Conservation (phyloP, 139 green algal species). For the Coelastrella sp. region DNA sequence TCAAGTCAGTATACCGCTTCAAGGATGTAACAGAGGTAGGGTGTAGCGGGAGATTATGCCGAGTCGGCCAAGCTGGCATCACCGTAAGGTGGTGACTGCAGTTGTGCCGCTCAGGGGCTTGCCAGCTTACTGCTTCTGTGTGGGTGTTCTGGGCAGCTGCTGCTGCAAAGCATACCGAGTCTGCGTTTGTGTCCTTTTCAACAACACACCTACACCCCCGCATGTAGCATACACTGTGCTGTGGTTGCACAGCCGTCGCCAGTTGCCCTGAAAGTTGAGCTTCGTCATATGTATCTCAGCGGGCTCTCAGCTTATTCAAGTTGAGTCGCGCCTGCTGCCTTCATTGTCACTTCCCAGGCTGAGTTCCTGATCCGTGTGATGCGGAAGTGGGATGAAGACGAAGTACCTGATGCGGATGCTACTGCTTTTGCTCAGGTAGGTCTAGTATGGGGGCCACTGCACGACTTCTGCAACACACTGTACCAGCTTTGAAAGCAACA, state of each 20-base stretch:
- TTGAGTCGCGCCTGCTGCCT: background rate
- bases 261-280: background rate
- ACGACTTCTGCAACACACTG: too few species aligned
- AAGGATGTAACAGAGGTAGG: background rate
- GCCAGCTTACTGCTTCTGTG: too few species aligned
- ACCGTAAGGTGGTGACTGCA: background rate
- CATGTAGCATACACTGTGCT: too few species aligned
- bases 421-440: background rate
- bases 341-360: slow-evolving; percentile 8
- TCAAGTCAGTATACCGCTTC: background rate
- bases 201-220: too few species aligned
- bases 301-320: background rate
- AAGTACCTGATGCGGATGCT: slow-evolving; percentile 1
- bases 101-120: too few species aligned
- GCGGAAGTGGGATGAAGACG: slow-evolving; percentile 39
- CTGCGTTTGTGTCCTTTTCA: too few species aligned
- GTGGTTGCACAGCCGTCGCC: too few species aligned
- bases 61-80: background rate
- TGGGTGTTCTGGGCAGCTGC: too few species aligned
- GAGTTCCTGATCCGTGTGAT: slow-evolving; percentile 38
- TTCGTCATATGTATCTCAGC: background rate
- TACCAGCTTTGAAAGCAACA: too few species aligned
- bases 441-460: too few species aligned
- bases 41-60: background rate
- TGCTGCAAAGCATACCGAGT: too few species aligned